Conservation (phyloP, 441 rosid species). For the Gossypium gossypioides region DNA sequence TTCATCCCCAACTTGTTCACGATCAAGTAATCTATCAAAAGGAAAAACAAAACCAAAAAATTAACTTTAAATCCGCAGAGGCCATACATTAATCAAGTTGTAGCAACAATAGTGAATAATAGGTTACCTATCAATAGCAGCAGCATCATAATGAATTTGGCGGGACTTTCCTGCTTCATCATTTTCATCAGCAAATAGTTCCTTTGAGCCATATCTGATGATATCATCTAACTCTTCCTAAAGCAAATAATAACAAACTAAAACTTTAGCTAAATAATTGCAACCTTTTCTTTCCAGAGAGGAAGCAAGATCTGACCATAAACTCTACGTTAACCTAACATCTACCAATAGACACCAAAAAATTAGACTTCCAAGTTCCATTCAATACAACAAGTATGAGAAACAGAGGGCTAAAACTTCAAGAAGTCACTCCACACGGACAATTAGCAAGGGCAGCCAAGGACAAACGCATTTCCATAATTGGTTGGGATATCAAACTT, state of each 20-base stretch:
- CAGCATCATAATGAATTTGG: conserved; percentile 92
- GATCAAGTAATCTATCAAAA: conserved; percentile 27
- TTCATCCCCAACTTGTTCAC: conserved; percentile 5
- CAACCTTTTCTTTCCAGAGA: not conserved
- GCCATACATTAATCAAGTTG: not conserved
- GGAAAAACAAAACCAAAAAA: conserved; percentile 8
- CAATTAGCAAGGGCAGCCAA: not conserved
- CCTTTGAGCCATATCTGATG: conserved; percentile 94
- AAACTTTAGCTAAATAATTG: not conserved
- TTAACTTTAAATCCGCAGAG: not conserved
- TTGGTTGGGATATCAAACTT: not conserved
- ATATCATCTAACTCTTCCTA: conserved; percentile 99
- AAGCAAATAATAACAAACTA: conserved; percentile 17
- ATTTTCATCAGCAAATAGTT: conserved; percentile 88
- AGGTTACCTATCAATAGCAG: conserved; percentile 80
- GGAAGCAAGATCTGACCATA: conserved; percentile 4
- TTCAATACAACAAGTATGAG: not conserved
- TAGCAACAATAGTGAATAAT: conserved; percentile 6
- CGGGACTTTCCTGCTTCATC: conserved; percentile 93
- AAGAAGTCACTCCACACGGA: not conserved
- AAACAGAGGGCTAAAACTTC: not conserved
- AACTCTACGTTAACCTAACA: not conserved
- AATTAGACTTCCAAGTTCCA: not conserved
- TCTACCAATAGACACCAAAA: conserved; percentile 8
- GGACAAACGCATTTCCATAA: not conserved